Evolutionary conservation across 192 early-diverging fungal genomes (phyloP).

Genomic region (Martensiomyces pterosporus): DNA sequence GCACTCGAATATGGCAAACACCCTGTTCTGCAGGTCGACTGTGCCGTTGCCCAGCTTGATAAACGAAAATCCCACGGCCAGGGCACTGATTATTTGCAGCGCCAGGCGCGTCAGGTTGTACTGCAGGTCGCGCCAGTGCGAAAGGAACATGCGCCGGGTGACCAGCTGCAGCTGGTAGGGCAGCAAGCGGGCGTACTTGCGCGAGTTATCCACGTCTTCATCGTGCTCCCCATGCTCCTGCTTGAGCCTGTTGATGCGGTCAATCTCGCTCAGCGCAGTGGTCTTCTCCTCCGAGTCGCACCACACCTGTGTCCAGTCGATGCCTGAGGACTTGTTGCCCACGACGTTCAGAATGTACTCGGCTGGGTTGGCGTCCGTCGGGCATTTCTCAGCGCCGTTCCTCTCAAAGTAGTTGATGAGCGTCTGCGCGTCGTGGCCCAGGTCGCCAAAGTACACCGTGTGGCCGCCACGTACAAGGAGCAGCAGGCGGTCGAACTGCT

Average conservation of each 20-base stretch:
- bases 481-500: conserved; percentile 75
- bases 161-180: conserved; percentile 48
- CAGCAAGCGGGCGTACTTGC: background rate
- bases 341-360: conserved; percentile 74
- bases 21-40: conserved; percentile 50
- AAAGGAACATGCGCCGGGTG: conserved; percentile 52
- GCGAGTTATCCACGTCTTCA: conserved; percentile 19
- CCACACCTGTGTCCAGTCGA: conserved; percentile 67
- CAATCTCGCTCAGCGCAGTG: conserved; percentile 36
- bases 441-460: conserved; percentile 43
- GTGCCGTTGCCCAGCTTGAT: conserved; percentile 47
- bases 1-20: conserved; percentile 38
- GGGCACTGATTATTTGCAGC: conserved; percentile 40
- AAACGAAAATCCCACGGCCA: conserved; percentile 58
- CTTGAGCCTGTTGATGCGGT: conserved; percentile 17
- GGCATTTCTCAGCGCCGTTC: conserved; percentile 60
- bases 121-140: conserved; percentile 55
- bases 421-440: conserved; percentile 53
- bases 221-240: background rate
- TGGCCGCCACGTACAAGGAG: conserved; percentile 62
- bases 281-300: conserved; percentile 42
- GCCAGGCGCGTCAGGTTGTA: conserved; percentile 57
- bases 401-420: conserved; percentile 61
- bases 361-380: conserved; percentile 60
- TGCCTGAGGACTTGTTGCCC: conserved; percentile 22